A percentile compares a stretch with the other conserved stretches of the same genome.
phyloP scores from a whole-genome alignment of 2,329 filamentous ascomycete genomes.

The Fusarium miscanthi region DNA sequence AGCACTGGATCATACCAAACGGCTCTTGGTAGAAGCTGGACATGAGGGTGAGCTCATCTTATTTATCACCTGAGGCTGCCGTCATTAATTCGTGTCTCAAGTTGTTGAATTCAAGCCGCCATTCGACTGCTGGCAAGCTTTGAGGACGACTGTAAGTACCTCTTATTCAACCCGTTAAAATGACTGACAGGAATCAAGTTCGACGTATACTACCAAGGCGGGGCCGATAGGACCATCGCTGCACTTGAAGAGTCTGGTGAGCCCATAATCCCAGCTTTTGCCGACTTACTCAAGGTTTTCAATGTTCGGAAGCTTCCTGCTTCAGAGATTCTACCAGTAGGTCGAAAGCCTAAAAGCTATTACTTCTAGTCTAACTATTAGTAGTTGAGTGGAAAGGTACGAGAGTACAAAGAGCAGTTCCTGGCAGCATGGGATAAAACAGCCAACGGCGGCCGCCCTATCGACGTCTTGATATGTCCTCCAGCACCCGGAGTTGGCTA shows the following conservation, averaged over 20 bases:
- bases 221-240: neutral
- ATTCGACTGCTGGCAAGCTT: slow-evolving; percentile 18
- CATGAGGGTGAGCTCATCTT: neutral
- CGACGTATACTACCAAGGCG: slow-evolving; percentile 13
- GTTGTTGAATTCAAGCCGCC: slow-evolving; percentile 19
- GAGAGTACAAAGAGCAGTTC: neutral
- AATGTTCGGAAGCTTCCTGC: neutral
- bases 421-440: slow-evolving; percentile 1
- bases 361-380: neutral
- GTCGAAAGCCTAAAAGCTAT: rapidly evolving
- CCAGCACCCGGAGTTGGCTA: neutral
- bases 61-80: rapidly evolving
- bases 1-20: neutral
- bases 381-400: neutral
- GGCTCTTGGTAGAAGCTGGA: neutral
- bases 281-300: slow-evolving; percentile 8
- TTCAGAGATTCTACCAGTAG: neutral
- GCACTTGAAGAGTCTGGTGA: slow-evolving; percentile 6
- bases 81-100: neutral
- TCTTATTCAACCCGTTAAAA: rapidly evolving
- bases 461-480: slow-evolving; percentile 15
- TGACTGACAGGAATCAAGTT: neutral
- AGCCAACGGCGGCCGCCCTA: neutral
- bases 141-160: neutral
- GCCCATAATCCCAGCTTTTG: slow-evolving; percentile 4